Base-by-base conservation (phyloP, 140 eudicot genomes). In the Stevia rebaudiana region DNA sequence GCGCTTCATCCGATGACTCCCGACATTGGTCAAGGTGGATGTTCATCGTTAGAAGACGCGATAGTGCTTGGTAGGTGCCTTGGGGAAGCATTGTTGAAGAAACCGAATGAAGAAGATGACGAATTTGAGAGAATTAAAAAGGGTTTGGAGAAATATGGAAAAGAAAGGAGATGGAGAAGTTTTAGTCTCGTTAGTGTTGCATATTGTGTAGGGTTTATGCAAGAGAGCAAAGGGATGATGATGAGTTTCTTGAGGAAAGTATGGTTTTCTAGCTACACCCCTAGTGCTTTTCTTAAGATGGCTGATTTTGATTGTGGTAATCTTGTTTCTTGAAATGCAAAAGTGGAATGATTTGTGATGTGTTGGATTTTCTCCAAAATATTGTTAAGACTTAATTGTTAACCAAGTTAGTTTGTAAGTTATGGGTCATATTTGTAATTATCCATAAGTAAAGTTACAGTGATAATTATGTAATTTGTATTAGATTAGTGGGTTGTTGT, bases 1-100 rank as follows among this genome's bases (percentile, higher is more conserved):
- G 97, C 97, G 5, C 87, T 84, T 70, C 97, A 90, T 69, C 95
- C 97, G 12, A 87, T 87, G 97, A 87, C 97, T 23, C 97, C 97
- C 0, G 98, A 90, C 67, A 70, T 90, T 8, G 95, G 90, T 5
- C 98, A 90, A 76, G 95, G 98, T 0, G 98, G 89, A 25, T 82
- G 95, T 48, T 84, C 94, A 3, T 75, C 94, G 1, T 33, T 90
- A 18, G 98, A 90, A 68, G 95, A 90, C 37, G 68, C 83, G 15
- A 75, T 90, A 0, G 68, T 87, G 47, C 88, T 90, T 9, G 95
- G 89, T 5, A 78, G 88, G 56, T 84, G 87, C 70, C 79, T 90
- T 0, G 94, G 79, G 13, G 90, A 86, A 44, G 87, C 84, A 13
- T 39, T 86, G 12, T 47, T 69, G 80, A 58, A 56, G 28, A 74